A percentile compares a stretch with the other conserved stretches of the same genome.
Conservation (phyloP, 2,329 filamentous ascomycete species). For the Fusarium subtropicale region DNA sequence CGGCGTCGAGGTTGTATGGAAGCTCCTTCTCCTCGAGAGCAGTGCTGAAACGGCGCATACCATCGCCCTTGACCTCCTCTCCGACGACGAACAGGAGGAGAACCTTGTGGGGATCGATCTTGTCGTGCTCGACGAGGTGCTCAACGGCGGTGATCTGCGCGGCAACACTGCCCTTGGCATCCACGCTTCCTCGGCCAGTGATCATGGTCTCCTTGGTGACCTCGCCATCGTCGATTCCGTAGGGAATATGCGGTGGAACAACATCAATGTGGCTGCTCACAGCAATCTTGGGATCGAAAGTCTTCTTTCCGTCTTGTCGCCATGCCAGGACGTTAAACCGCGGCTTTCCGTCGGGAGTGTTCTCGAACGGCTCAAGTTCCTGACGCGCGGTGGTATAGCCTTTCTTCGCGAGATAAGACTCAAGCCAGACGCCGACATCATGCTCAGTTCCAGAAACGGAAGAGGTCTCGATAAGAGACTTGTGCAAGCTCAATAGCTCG, state of each 20-base stretch:
- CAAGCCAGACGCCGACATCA: conserved; percentile 75
- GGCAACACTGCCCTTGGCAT: conserved; percentile 77
- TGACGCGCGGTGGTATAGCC: conserved; percentile 60
- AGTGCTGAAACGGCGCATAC: conserved; percentile 73
- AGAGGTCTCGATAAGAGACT: conserved; percentile 77
- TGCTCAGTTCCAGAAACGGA: conserved; percentile 79
- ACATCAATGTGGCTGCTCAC: conserved; percentile 86
- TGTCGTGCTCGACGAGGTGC: conserved; percentile 59
- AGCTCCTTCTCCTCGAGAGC: conserved; percentile 50
- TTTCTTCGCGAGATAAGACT: conserved; percentile 68
- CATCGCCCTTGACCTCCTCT: conserved; percentile 83
- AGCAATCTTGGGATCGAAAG: conserved; percentile 68
- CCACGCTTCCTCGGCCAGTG: conserved; percentile 79
- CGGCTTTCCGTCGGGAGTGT: conserved; percentile 45
- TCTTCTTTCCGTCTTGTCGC: conserved; percentile 54
- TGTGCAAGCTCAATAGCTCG: conserved; percentile 77
- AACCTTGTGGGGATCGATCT: conserved; percentile 62
- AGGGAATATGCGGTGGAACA: conserved; percentile 79
- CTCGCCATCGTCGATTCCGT: conserved; percentile 65
- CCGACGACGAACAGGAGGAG: conserved; percentile 79
- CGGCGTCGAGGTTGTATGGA: conserved; percentile 65
- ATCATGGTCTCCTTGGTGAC: conserved; percentile 64
- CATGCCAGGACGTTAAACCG: conserved; percentile 82
- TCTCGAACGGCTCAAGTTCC: conserved; percentile 51
- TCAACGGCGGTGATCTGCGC: conserved; percentile 77